phyloP scores from a whole-genome alignment of 768 basidiomycete genomes.

The Auriculariales sp. region DNA sequence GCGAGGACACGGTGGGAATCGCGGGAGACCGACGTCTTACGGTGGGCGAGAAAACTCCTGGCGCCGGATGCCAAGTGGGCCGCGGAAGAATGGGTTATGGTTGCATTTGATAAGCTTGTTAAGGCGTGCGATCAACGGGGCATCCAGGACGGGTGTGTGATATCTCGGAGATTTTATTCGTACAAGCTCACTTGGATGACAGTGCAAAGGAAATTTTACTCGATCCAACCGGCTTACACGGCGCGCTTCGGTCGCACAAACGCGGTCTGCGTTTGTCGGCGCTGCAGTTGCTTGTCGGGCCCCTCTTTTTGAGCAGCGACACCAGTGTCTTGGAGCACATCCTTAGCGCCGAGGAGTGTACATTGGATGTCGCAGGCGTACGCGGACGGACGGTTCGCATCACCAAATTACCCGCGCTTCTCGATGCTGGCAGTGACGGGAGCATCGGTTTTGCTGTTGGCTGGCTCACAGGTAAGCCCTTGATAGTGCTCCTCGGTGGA shows the following conservation, averaged over 20 bases:
- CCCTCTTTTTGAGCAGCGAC: constrained; percentile 27
- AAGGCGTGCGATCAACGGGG: too few relatives aligned
- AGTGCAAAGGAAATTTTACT: too few relatives aligned
- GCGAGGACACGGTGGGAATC: too few relatives aligned
- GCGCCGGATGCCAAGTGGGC: not conserved
- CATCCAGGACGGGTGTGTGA: too few relatives aligned
- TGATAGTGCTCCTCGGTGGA: not conserved
- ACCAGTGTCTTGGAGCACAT: constrained; percentile 14
- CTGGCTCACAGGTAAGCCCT: not conserved
- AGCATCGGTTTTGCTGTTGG: constrained; percentile 17
- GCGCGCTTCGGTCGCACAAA: constrained; percentile 58
- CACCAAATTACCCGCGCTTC: constrained; percentile 14
- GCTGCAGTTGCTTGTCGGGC: constrained; percentile 47
- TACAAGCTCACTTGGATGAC: too few relatives aligned
- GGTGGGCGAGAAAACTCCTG: too few relatives aligned
- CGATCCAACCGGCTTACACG: constrained; percentile 31
- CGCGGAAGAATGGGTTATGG: constrained; percentile 21
- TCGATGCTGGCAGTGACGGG: constrained; percentile 62
- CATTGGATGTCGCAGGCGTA: constrained; percentile 64
- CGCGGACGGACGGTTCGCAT: constrained; percentile 76
- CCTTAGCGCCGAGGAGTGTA: constrained; percentile 55
- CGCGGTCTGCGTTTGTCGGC: constrained; percentile 46
- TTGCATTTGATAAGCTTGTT: constrained; percentile 26
- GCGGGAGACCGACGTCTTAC: too few relatives aligned
- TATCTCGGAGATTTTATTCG: too few relatives aligned